phyloP scores from a whole-genome alignment of 345 rosid species.

The Linum lewisii region DNA sequence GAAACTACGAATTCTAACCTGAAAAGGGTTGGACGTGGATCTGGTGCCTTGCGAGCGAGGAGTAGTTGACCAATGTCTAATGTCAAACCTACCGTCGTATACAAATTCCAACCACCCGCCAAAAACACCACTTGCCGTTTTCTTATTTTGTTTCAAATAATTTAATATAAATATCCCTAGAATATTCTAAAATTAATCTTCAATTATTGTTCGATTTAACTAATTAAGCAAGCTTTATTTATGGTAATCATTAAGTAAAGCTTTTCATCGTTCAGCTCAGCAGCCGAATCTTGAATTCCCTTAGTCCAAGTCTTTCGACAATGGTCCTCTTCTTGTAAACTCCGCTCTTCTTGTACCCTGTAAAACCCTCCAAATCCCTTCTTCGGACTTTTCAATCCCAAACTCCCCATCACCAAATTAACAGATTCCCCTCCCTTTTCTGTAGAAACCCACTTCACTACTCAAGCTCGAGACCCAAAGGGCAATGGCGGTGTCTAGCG shows the following conservation, averaged over 20 bases:
- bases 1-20: no score
- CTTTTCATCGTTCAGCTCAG: neutral
- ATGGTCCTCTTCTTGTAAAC: slow-evolving; percentile 10
- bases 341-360: slow-evolving; percentile 6
- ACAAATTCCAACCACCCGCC: neutral
- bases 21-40: no score
- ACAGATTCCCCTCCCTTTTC: neutral
- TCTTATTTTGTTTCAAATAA: no score
- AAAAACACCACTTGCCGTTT: neutral
- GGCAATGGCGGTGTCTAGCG: neutral
- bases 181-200: neutral
- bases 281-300: neutral
- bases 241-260: no score
- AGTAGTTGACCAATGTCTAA: no score
- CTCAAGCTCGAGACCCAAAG: neutral
- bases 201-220: neutral
- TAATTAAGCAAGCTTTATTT: neutral
- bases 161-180: neutral
- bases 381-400: slow-evolving; percentile 26
- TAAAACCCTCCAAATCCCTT: slow-evolving; percentile 8
- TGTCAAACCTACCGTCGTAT: neutral
- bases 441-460: slow-evolving; percentile 3
- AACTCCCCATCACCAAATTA: slow-evolving; percentile 3
- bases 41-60: no score
- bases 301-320: neutral